Conservation (phyloP, 306 rosid species). For the Pterocarpus macrocarpus region DNA sequence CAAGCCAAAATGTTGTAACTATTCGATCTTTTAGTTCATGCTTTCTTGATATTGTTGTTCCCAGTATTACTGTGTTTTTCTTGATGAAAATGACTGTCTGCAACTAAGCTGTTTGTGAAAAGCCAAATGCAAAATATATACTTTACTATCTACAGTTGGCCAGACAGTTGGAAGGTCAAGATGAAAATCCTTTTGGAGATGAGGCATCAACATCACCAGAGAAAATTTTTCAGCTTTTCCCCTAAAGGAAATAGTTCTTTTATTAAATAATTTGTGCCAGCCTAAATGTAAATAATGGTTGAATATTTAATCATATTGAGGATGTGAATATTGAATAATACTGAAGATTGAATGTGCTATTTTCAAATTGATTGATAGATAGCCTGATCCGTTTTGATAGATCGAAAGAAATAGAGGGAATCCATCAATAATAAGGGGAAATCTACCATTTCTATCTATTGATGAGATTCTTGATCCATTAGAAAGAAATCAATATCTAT, state of each 20-base stretch:
- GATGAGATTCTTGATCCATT: no score
- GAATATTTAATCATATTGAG: neutral
- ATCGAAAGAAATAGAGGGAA: no score
- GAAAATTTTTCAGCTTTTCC: conserved; percentile 87
- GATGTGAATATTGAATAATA: neutral
- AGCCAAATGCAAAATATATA: conserved; percentile 38
- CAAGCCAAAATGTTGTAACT: conserved; percentile 17
- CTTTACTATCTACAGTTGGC: conserved; percentile 73
- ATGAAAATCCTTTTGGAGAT: conserved; percentile 92
- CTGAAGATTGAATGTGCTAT: no score
- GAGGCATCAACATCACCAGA: conserved; percentile 80
- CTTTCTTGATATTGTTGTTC: neutral
- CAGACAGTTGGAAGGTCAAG: conserved; percentile 94
- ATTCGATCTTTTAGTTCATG: neutral
- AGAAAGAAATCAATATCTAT: no score
- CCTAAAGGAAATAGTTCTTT: conserved; percentile 69
- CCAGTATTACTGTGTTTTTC: neutral
- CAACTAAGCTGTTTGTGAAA: neutral
- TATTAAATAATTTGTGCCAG: conserved; percentile 5
- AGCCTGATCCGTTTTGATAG: no score
- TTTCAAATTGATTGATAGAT: no score
- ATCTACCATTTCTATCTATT: no score
- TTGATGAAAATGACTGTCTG: conserved; percentile 22
- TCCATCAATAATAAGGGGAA: no score
- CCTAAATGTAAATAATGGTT: conserved; percentile 9